A percentile compares a stretch with the other conserved stretches of the same genome.
phyloP scores from a whole-genome alignment of 2,329 filamentous ascomycete species.

The Paramyrothecium sp. region DNA sequence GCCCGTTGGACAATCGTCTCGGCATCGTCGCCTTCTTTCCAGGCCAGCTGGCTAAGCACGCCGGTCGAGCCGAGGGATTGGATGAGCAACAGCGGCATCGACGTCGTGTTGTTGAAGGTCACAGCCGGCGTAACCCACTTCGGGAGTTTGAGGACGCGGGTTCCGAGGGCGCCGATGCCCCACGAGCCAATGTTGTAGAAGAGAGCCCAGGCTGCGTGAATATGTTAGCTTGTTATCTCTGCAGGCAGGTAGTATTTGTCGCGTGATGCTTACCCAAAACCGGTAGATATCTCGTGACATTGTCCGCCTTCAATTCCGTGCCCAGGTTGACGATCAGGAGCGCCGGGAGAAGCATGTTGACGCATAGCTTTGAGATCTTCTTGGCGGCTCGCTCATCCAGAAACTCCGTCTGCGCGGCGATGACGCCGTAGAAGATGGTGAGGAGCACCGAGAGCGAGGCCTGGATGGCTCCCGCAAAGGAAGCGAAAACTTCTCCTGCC shows the following conservation, averaged over 20 bases:
- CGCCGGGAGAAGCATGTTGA: constrained; percentile 2
- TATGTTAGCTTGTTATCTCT: not conserved
- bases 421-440: constrained; percentile 2
- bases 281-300: not conserved
- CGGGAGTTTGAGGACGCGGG: not conserved
- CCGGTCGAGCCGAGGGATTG: constrained; percentile 1
- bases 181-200: constrained; percentile 1
- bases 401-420: not conserved
- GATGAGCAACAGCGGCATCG: constrained; percentile 1
- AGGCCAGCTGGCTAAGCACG: not conserved
- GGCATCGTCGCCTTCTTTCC: not conserved
- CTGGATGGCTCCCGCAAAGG: constrained; percentile 2
- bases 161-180: not conserved
- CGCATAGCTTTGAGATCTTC: constrained; percentile 3
- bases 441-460: constrained; percentile 1
- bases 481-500: not conserved
- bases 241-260: not conserved
- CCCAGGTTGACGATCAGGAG: constrained; percentile 1
- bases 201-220: not conserved
- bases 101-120: constrained; percentile 2
- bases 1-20: not conserved
- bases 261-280: not conserved
- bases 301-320: not conserved
- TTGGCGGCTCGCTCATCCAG: constrained; percentile 1
- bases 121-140: constrained; percentile 2